Evolutionary conservation across 345 rosid species (phyloP).

Genomic region (Turritis glabra): DNA sequence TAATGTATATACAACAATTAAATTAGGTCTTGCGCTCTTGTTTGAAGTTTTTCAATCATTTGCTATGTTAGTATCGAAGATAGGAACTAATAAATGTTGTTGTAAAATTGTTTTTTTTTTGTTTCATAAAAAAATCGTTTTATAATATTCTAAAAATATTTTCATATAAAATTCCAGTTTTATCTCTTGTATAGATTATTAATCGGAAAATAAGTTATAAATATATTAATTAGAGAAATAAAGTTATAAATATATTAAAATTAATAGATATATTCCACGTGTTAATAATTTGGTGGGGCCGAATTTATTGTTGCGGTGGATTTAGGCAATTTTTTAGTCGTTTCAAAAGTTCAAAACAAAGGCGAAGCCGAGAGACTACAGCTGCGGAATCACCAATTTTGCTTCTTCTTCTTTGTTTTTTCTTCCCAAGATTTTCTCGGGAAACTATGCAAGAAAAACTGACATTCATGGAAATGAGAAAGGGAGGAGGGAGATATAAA

Average conservation of each 20-base stretch:
- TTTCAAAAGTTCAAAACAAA: slow-evolving; percentile 10
- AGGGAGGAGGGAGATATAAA: background rate
- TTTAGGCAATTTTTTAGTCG: background rate
- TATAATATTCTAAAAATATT: too few species aligned
- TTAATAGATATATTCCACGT: slow-evolving; percentile 13
- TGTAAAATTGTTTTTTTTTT: too few species aligned
- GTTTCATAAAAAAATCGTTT: too few species aligned
- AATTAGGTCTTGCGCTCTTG: too few species aligned
- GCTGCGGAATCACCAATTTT: background rate
- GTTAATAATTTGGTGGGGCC: background rate
- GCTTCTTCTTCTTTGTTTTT: background rate
- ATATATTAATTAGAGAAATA: background rate
- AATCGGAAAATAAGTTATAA: too few species aligned
- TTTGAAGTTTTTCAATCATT: too few species aligned
- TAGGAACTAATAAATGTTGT: too few species aligned
- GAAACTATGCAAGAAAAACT: slow-evolving; percentile 16
- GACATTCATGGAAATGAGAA: background rate
- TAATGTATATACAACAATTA: too few species aligned
- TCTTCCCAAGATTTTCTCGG: slow-evolving; percentile 2
- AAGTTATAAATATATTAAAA: background rate
- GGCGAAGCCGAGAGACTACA: too few species aligned
- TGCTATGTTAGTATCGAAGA: too few species aligned
- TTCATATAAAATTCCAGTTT: too few species aligned
- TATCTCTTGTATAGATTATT: too few species aligned
- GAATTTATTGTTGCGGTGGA: slow-evolving; percentile 10